phyloP scores from a whole-genome alignment of 805 yeast species.

The Vanderwaltozyma verrucispora region DNA sequence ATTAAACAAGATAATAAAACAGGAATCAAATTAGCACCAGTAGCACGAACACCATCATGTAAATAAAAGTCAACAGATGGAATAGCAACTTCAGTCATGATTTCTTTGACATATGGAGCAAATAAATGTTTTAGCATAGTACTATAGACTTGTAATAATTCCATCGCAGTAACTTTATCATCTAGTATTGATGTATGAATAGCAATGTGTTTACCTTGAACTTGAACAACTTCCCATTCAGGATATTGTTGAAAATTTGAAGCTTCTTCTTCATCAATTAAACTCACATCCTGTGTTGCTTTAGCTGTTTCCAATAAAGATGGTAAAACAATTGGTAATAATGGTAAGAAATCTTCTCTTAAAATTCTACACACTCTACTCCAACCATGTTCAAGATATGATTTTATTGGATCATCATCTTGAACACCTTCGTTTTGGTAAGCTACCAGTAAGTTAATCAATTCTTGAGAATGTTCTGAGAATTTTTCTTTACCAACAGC shows the following conservation, averaged over 20 bases:
- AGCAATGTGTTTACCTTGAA: constrained; percentile 88
- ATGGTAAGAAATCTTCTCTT: constrained; percentile 79
- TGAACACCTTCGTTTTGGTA: constrained; percentile 53
- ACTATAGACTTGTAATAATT: constrained; percentile 74
- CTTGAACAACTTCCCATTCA: constrained; percentile 90
- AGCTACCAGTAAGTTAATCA: constrained; percentile 58
- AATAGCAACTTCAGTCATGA: constrained; percentile 65
- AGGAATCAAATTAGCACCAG: constrained; percentile 81
- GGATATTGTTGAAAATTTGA: constrained; percentile 75
- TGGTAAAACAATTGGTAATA: constrained; percentile 75
- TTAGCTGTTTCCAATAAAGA: constrained; percentile 80
- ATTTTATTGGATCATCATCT: constrained; percentile 78
- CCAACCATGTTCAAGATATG: constrained; percentile 92
- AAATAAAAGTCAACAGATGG: constrained; percentile 87
- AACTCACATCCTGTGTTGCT: constrained; percentile 78
- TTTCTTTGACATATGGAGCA: constrained; percentile 70
- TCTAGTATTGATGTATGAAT: constrained; percentile 91
- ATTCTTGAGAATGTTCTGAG: constrained; percentile 58
- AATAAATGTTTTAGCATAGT: constrained; percentile 73
- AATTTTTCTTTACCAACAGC: constrained; percentile 94
- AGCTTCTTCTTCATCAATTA: constrained; percentile 82
- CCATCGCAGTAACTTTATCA: constrained; percentile 89
- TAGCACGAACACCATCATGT: constrained; percentile 88
- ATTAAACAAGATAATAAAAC: constrained; percentile 58
- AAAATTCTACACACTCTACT: constrained; percentile 81